phyloP scores from a whole-genome alignment of 2,329 filamentous ascomycete genomes.

The Helotiales sp. region DNA sequence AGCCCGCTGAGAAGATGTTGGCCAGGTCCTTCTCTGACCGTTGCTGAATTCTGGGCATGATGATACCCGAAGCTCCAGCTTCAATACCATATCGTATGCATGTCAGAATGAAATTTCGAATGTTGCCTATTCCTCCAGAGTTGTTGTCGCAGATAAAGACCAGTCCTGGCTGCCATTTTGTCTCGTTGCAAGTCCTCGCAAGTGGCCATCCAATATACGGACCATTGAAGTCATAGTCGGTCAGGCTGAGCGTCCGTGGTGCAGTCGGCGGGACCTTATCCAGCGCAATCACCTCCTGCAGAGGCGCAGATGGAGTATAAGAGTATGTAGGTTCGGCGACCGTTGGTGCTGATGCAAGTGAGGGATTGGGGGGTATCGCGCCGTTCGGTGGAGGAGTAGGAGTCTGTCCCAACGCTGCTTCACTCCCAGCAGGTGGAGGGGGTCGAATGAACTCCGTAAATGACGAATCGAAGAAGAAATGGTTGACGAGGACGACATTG shows the following conservation, averaged over 20 bases:
- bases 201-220: slow-evolving; percentile 49
- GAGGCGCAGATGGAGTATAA: background rate
- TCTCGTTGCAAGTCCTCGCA: slow-evolving; percentile 50
- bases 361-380: slow-evolving; percentile 1
- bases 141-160: slow-evolving; percentile 57
- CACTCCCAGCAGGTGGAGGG: background rate
- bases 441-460: slow-evolving; percentile 25
- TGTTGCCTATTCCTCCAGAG: slow-evolving; percentile 56
- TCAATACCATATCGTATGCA: slow-evolving; percentile 56
- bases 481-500: slow-evolving; percentile 36
- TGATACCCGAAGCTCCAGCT: slow-evolving; percentile 52
- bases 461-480: slow-evolving; percentile 34
- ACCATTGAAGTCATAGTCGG: slow-evolving; percentile 47
- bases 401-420: background rate
- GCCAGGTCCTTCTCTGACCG: slow-evolving; percentile 49
- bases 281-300: slow-evolving; percentile 9
- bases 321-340: slow-evolving; percentile 1
- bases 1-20: slow-evolving; percentile 48
- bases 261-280: slow-evolving; percentile 12
- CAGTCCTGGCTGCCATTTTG: slow-evolving; percentile 49
- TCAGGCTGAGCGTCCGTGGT: slow-evolving; percentile 28
- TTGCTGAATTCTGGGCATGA: slow-evolving; percentile 53
- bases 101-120: slow-evolving; percentile 56
- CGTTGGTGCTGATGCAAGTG: background rate
- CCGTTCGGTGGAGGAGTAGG: slow-evolving; percentile 1